Conservation (phyloP, 1,139 yeast species). For the Diutina siamensis region DNA sequence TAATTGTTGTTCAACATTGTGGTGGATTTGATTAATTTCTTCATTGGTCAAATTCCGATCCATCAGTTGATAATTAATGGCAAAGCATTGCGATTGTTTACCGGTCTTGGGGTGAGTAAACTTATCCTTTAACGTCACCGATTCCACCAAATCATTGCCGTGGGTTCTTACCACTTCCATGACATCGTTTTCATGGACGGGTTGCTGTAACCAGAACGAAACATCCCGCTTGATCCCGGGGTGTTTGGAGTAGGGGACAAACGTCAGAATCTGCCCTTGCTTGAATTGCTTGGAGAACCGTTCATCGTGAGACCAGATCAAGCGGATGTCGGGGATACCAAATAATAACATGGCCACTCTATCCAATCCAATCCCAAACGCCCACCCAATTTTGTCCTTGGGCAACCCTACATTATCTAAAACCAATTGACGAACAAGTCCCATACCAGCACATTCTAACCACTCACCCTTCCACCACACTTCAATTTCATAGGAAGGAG, state of each 20-base stretch:
- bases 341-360: conserved; percentile 91
- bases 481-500: conserved; percentile 97
- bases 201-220: conserved; percentile 66
- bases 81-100: conserved; percentile 69
- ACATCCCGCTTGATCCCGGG: conserved; percentile 84
- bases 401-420: conserved; percentile 59
- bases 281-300: conserved; percentile 67
- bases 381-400: conserved; percentile 76
- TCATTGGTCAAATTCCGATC: conserved; percentile 78
- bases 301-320: conserved; percentile 83
- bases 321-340: conserved; percentile 89
- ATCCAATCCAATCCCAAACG: conserved; percentile 93
- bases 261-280: conserved; percentile 53
- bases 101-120: conserved; percentile 79
- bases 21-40: conserved; percentile 66
- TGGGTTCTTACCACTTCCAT: conserved; percentile 83
- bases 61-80: conserved; percentile 92
- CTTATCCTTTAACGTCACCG: conserved; percentile 69
- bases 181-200: conserved; percentile 74
- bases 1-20: conserved; percentile 46
- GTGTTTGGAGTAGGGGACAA: conserved; percentile 82
- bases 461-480: conserved; percentile 99
- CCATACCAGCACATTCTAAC: conserved; percentile 97
- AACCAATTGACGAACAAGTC: conserved; percentile 75
- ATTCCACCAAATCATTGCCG: conserved; percentile 86